Conservation (phyloP, 257 asterid genomes). For the Solanum phureja region DNA sequence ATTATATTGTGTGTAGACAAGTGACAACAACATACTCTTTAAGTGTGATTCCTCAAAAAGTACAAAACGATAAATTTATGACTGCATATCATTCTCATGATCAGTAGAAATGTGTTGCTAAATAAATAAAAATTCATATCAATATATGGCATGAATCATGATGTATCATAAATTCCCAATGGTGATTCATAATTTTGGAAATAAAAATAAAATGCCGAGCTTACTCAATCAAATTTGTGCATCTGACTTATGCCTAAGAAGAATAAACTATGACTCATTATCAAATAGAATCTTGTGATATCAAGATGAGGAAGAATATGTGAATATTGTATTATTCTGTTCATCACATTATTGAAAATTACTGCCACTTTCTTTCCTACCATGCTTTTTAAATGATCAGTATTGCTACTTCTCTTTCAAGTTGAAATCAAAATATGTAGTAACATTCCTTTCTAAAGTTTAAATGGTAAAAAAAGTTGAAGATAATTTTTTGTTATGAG, state of each 20-base stretch:
- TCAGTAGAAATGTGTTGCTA: background rate
- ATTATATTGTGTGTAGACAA: background rate
- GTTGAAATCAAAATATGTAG: too few relatives aligned
- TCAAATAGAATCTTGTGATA: background rate
- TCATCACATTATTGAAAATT: background rate
- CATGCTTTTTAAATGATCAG: background rate
- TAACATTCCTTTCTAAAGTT: background rate
- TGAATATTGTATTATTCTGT: background rate
- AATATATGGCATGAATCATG: background rate
- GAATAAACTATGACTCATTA: background rate
- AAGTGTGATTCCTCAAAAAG: background rate
- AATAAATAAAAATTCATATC: background rate
- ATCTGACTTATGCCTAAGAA: background rate
- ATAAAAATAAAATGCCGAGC: background rate
- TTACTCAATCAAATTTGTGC: background rate
- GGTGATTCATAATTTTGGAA: background rate
- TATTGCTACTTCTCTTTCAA: too few relatives aligned
- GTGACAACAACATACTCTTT: background rate
- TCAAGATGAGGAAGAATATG: background rate
- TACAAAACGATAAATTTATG: background rate
- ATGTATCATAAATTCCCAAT: background rate
- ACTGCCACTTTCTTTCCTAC: background rate
- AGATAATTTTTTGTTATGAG: background rate
- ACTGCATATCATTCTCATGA: background rate
- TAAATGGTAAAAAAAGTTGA: background rate